These are phyloP conservation scores for Penicillium alfredii DNA, from an alignment of 495 filamentous ascomycete species.

Conservation along the genomic window DNA sequence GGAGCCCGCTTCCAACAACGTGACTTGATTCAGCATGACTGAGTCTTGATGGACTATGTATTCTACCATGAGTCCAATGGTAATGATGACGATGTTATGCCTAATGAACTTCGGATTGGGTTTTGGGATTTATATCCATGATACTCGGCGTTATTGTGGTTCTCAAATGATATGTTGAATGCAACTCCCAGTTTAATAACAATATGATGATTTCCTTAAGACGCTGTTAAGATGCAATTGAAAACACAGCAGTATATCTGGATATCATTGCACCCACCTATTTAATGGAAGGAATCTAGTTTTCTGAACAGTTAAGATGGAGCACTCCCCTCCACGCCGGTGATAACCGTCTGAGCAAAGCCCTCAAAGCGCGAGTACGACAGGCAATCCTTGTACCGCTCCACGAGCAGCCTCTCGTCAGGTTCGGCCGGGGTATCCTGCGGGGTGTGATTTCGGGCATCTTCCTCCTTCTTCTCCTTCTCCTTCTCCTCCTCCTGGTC, in stretches of 20 bases:
- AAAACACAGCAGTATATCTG: background rate
- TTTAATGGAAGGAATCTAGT: no score
- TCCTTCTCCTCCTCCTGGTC: slow-evolving; percentile 40
- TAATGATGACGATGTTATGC: no score
- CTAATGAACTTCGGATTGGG: no score
- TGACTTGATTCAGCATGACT: no score
- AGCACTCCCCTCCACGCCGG: slow-evolving; percentile 31
- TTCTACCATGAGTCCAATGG: no score
- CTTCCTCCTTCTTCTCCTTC: slow-evolving; percentile 40
- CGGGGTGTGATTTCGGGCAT: no score
- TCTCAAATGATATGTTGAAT: no score
- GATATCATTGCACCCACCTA: slow-evolving; percentile 10
- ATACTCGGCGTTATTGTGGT: no score
- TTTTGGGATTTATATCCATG: no score
- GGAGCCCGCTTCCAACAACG: background rate
- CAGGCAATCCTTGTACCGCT: slow-evolving; percentile 75
- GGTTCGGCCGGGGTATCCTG: slow-evolving; percentile 31
- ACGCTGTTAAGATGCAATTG: no score
- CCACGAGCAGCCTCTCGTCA: slow-evolving; percentile 56
- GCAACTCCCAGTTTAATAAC: background rate
- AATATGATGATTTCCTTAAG: background rate
- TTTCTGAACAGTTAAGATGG: slow-evolving; percentile 1
- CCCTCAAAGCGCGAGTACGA: slow-evolving; percentile 65
- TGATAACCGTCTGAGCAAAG: slow-evolving; percentile 54
- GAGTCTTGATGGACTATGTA: no score